Evolutionary conservation across 495 filamentous ascomycete species (phyloP), one percentile per base, ranked within the genome.

Genomic region (Pseudotulostoma volvatum): DNA sequence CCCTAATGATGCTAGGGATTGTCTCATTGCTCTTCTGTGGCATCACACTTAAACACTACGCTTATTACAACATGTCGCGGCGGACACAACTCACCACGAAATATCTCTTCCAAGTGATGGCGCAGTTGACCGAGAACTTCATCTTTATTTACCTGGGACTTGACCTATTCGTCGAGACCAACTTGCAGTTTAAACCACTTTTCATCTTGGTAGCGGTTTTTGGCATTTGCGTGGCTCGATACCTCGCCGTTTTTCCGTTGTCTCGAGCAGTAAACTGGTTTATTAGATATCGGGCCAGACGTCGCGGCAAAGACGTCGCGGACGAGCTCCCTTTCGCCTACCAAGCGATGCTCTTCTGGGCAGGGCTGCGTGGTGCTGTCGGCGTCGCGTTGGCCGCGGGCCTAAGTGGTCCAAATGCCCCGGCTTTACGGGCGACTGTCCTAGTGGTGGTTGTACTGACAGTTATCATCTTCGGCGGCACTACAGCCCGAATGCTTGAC

Each of bases 21-120:
- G 90, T 97, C 38, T 90, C 90, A 13, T 70, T 97, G 40, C 65
- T 97, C 8, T 96, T 97, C 64, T 96, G 92, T 56, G 90, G 90
- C 20, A 97, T 97, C 43, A 94, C 90, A 5, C 68, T 97, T 23
- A 97, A 97, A 56, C 90, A 97, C 55, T 96, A 97, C 51, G 90
- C 90, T 31, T 97, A 97, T 64, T 95, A 94, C 66, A 97, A 97
- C 63, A 97, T 97, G 90, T 97, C 90, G 19, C 79, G 90, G 32
- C 79, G 90, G 32, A 94, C 92, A 15, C 90, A 97, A 52, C 73
- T 97, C 48, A 95, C 90, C 13, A 97, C 92, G 38, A 97, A 97
- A 56, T 97, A 93, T 61, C 71, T 94, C 18, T 97, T 97, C 64
- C 82, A 90, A 57, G 78, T 94, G 36, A 76, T 92, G 42, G 83